A percentile compares a stretch with the other conserved stretches of the same genome.
phyloP scores from a whole-genome alignment of 2,329 filamentous ascomycete species.

The Rutstroemia sp. region DNA sequence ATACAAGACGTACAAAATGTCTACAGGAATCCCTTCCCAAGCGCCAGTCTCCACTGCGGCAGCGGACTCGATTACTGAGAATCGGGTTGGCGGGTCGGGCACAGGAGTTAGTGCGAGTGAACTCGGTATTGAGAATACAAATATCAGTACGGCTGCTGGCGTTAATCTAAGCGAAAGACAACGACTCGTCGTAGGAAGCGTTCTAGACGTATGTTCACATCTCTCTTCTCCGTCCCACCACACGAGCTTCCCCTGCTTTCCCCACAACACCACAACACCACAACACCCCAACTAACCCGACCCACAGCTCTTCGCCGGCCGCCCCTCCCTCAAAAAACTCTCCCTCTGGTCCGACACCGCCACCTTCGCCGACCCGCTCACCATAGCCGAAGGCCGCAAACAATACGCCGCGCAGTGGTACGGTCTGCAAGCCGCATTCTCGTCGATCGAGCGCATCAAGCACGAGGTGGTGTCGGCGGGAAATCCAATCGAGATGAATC shows the following conservation, averaged over 20 bases:
- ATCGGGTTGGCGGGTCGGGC: background rate
- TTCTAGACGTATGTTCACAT: conserved; percentile 42
- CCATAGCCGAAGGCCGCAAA: conserved; percentile 47
- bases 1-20: background rate
- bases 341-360: conserved; percentile 51
- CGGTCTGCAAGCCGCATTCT: conserved; percentile 50
- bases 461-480: conserved; percentile 46
- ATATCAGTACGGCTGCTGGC: conserved; percentile 44
- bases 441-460: conserved; percentile 46
- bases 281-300: background rate
- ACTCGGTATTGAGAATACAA: conserved; percentile 43
- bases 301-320: conserved; percentile 48
- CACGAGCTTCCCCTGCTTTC: too few relatives aligned
- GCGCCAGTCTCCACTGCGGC: background rate
- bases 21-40: background rate
- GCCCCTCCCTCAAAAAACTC: conserved; percentile 51
- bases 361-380: conserved; percentile 51
- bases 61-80: background rate
- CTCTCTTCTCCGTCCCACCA: background rate
- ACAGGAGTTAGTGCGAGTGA: background rate
- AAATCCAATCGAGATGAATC: conserved; percentile 53
- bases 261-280: background rate
- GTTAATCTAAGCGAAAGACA: conserved; percentile 43
- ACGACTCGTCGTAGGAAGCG: conserved; percentile 47
- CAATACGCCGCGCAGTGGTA: conserved; percentile 47